Percentiles rank a stretch among this genome's conserved stretches.
These are phyloP conservation scores for Fusarium chlamydosporum DNA, from an alignment of 2,329 filamentous ascomycete species.

Conservation along the genomic window DNA sequence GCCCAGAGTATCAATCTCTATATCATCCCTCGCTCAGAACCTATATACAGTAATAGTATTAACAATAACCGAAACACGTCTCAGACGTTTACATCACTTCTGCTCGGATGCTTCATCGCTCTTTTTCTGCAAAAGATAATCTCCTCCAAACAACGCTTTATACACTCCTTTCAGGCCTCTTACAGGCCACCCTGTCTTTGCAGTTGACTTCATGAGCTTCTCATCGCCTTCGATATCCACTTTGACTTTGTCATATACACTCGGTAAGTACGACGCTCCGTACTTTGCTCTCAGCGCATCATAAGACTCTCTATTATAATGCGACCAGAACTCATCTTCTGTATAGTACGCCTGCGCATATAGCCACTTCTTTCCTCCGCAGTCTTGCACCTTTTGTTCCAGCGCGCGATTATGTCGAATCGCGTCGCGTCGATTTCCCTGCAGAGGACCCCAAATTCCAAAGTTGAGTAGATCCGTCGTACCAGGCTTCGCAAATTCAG, in stretches of 20 bases:
- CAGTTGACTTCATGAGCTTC: slow-evolving; percentile 52
- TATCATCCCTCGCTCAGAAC: slow-evolving; percentile 8
- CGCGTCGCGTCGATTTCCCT: slow-evolving; percentile 60
- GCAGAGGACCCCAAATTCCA: slow-evolving; percentile 71
- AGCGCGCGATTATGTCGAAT: slow-evolving; percentile 70
- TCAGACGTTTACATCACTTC: slow-evolving; percentile 6
- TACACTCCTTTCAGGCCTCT: slow-evolving; percentile 63
- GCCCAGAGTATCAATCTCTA: slow-evolving; percentile 41
- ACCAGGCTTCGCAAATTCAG: slow-evolving; percentile 59
- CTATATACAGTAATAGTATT: slow-evolving; percentile 23
- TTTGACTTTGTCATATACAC: slow-evolving; percentile 77
- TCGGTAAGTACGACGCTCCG: slow-evolving; percentile 70
- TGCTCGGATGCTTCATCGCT: slow-evolving; percentile 15
- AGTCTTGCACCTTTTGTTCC: slow-evolving; percentile 70
- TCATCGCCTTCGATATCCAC: slow-evolving; percentile 59
- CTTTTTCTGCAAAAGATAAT: slow-evolving; percentile 61
- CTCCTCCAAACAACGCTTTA: slow-evolving; percentile 60
- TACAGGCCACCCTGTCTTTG: slow-evolving; percentile 59
- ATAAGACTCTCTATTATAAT: slow-evolving; percentile 73
- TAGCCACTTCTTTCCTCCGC: slow-evolving; percentile 77
- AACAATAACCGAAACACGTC: not conserved
- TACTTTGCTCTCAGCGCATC: slow-evolving; percentile 71
- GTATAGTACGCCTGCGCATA: slow-evolving; percentile 79
- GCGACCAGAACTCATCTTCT: slow-evolving; percentile 76
- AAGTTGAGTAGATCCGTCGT: slow-evolving; percentile 69